phyloP scores from a whole-genome alignment of 139 green algal species.

The Yamagishiella unicocca region DNA sequence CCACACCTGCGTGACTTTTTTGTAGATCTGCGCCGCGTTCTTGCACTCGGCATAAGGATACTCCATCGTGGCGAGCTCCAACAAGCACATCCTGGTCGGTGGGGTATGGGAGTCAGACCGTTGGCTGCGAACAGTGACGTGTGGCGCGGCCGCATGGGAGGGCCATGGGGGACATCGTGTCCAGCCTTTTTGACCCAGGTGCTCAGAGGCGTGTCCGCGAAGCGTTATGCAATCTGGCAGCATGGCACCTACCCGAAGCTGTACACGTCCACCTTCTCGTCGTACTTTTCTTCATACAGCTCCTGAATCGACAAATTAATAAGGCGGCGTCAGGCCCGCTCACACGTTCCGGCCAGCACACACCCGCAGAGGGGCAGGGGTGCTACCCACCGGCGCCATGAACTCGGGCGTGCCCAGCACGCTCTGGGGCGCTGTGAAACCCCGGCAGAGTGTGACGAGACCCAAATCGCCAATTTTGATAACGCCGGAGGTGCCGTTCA shows the following conservation, averaged over 20 bases:
- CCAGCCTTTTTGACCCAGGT: too few relatives aligned
- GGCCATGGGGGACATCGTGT: too few relatives aligned
- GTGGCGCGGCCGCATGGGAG: too few relatives aligned
- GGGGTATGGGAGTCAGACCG: not conserved
- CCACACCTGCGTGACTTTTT: slow-evolving; percentile 94
- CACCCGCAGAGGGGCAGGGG: not conserved
- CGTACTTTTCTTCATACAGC: slow-evolving; percentile 99
- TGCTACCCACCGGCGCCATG: slow-evolving; percentile 42
- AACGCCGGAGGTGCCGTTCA: slow-evolving; percentile 93
- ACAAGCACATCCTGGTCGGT: slow-evolving; percentile 92
- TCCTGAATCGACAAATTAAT: slow-evolving; percentile 61
- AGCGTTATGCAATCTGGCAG: not conserved
- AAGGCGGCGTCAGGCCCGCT: not conserved
- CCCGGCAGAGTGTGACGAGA: slow-evolving; percentile 93
- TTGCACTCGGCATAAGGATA: slow-evolving; percentile 98
- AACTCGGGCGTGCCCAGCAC: slow-evolving; percentile 81
- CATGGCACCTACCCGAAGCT: slow-evolving; percentile 5
- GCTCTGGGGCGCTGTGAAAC: slow-evolving; percentile 89
- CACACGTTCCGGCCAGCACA: too few relatives aligned
- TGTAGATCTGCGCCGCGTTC: slow-evolving; percentile 99
- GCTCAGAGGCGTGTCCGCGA: too few relatives aligned
- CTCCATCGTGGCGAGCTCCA: slow-evolving; percentile 98
- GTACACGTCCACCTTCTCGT: slow-evolving; percentile 98
- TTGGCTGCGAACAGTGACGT: too few relatives aligned
- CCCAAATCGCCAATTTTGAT: slow-evolving; percentile 99